Percentiles rank a stretch among this genome's conserved stretches.
phyloP scores from a whole-genome alignment of 495 filamentous ascomycete species.

The Trichoderma erinaceum region DNA sequence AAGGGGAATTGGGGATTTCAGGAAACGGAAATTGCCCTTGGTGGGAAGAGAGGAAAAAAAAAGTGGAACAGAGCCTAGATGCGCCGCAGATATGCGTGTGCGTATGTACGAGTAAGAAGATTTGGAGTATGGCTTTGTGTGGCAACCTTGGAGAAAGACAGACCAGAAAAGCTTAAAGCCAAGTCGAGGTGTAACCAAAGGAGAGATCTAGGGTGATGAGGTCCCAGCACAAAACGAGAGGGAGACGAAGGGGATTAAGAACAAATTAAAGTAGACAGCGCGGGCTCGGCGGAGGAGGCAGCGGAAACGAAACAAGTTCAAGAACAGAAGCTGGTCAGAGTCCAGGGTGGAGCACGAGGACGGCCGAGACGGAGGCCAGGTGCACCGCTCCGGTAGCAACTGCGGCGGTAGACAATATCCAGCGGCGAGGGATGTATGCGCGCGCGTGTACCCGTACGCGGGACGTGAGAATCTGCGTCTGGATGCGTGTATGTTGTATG shows the following conservation, averaged over 20 bases:
- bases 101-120: not conserved
- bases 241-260: slow-evolving; percentile 13
- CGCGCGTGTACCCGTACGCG: slow-evolving; percentile 13
- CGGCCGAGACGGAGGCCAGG: slow-evolving; percentile 13
- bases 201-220: not conserved
- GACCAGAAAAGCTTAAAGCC: not conserved
- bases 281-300: slow-evolving; percentile 11
- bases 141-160: slow-evolving; percentile 17
- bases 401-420: slow-evolving; percentile 8
- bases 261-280: slow-evolving; percentile 8
- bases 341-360: slow-evolving; percentile 12
- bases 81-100: slow-evolving; percentile 10
- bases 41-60: slow-evolving; percentile 13
- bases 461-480: not conserved
- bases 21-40: not conserved
- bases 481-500: slow-evolving; percentile 14
- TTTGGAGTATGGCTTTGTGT: slow-evolving; percentile 17
- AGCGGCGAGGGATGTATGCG: slow-evolving; percentile 13
- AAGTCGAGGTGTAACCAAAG: slow-evolving; percentile 5
- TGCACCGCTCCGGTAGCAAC: slow-evolving; percentile 12
- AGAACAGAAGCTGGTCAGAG: slow-evolving; percentile 9
- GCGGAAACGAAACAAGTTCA: slow-evolving; percentile 14
- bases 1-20: not conserved
- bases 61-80: slow-evolving; percentile 19
- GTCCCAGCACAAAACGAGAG: not conserved